Evolutionary conservation across 306 rosid genomes (phyloP).

Genomic region (Vicia villosa): DNA sequence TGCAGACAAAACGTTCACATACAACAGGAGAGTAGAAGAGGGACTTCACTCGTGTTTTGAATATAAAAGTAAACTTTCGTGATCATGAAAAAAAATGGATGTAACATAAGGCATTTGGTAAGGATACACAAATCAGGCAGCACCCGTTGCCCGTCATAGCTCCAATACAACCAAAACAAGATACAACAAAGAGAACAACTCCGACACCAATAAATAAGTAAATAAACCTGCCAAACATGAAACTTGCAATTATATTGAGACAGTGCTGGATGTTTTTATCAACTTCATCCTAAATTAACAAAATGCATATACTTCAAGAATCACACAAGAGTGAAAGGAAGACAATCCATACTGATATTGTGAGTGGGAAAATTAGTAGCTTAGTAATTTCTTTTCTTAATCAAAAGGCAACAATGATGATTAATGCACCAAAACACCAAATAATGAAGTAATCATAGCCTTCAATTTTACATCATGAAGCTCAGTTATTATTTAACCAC

Average conservation of each 20-base stretch:
- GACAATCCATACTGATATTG: background rate
- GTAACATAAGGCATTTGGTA: slow-evolving; percentile 23
- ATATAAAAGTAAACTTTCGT: slow-evolving; percentile 14
- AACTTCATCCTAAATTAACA: slow-evolving; percentile 17
- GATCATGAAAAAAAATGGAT: slow-evolving; percentile 11
- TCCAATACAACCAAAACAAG: slow-evolving; percentile 90
- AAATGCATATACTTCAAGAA: background rate
- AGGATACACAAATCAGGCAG: slow-evolving; percentile 95
- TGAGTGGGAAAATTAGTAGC: background rate
- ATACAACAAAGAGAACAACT: slow-evolving; percentile 64
- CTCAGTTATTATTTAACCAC: background rate
- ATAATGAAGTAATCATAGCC: slow-evolving; percentile 9
- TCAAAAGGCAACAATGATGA: slow-evolving; percentile 7
- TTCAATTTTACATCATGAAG: slow-evolving; percentile 9
- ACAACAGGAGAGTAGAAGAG: background rate
- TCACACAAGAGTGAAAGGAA: background rate
- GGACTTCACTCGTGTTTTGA: slow-evolving; percentile 19
- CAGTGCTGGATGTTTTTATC: slow-evolving; percentile 21
- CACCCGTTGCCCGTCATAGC: slow-evolving; percentile 72
- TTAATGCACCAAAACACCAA: slow-evolving; percentile 2
- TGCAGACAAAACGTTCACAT: background rate
- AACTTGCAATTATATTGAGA: slow-evolving; percentile 32
- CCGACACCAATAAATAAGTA: slow-evolving; percentile 86
- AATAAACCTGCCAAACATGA: slow-evolving; percentile 75
- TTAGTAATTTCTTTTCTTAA: slow-evolving; percentile 10